Percentiles rank a stretch among this genome's conserved stretches.
Evolutionary conservation across 306 rosid genomes (phyloP).

Genomic region (Psophocarpus tetragonolobus): DNA sequence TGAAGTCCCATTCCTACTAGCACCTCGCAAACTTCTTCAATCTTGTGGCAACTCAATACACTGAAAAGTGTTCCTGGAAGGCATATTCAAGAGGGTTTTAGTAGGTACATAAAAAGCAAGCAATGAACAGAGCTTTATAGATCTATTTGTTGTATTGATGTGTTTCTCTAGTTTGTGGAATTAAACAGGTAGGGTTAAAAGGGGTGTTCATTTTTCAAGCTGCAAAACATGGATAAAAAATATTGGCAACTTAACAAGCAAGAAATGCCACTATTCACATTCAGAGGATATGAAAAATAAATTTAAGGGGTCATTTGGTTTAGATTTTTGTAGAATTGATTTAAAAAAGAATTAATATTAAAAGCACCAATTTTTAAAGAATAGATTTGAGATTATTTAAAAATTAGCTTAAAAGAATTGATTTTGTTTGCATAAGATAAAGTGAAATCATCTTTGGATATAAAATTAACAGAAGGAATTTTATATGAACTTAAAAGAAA

Average conservation of each 20-base stretch:
- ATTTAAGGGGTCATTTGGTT: background rate
- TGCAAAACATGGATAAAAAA: slow-evolving; percentile 5
- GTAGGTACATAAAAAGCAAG: background rate
- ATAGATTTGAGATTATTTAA: slow-evolving; percentile 5
- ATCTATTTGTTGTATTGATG: background rate
- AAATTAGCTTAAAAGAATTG: background rate
- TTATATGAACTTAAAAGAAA: background rate
- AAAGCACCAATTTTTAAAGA: background rate
- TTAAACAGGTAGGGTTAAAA: background rate
- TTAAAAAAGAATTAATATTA: background rate
- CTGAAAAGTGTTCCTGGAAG: slow-evolving; percentile 53
- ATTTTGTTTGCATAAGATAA: background rate
- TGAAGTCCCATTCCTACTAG: slow-evolving; percentile 85
- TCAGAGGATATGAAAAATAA: background rate
- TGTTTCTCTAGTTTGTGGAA: background rate
- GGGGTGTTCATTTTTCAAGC: slow-evolving; percentile 12
- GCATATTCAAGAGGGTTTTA: slow-evolving; percentile 27
- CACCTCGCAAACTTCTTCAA: slow-evolving; percentile 74
- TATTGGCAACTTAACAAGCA: background rate
- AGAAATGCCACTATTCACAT: slow-evolving; percentile 7
- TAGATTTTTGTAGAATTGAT: background rate
- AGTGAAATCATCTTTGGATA: background rate
- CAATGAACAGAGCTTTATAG: background rate
- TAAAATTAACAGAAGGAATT: background rate
- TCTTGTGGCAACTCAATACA: slow-evolving; percentile 59